These are phyloP conservation scores for Claviceps citrina DNA, from an alignment of 2,329 filamentous ascomycete genomes.

Conservation along the genomic window DNA sequence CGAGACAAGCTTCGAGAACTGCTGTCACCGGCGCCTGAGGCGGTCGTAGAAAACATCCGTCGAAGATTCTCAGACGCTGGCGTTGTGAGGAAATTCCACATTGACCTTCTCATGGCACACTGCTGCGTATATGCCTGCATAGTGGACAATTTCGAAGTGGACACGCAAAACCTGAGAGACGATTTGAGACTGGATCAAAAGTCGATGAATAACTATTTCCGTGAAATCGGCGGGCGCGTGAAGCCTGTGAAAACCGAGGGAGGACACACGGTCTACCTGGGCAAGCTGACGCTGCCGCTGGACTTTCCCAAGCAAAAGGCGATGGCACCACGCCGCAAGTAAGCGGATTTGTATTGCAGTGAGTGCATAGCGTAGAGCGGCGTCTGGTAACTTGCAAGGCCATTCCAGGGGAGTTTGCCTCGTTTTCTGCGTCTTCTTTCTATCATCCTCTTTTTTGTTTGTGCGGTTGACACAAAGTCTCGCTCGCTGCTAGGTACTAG, in stretches of 20 bases:
- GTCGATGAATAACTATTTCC: constrained; percentile 55
- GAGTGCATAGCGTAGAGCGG: constrained; percentile 7
- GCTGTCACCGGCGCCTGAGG: constrained; percentile 41
- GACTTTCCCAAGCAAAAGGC: constrained; percentile 56
- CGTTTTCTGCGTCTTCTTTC: too few relatives aligned
- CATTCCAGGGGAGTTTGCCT: too few relatives aligned
- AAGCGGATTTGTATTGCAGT: constrained; percentile 1
- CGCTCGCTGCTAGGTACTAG: too few relatives aligned
- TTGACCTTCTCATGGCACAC: constrained; percentile 58
- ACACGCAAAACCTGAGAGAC: constrained; percentile 52
- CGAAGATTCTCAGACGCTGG: constrained; percentile 52
- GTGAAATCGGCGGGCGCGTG: constrained; percentile 58
- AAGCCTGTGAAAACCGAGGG: constrained; percentile 45
- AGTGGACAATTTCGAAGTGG: constrained; percentile 58
- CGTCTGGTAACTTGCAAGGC: constrained; percentile 6
- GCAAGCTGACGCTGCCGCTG: constrained; percentile 61
- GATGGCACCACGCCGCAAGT: constrained; percentile 18
- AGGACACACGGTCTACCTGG: constrained; percentile 35
- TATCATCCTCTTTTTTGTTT: too few relatives aligned
- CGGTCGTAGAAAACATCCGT: constrained; percentile 50
- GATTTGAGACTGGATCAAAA: constrained; percentile 60
- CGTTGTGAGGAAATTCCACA: constrained; percentile 54
- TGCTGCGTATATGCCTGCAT: constrained; percentile 56
- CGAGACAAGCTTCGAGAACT: constrained; percentile 45
- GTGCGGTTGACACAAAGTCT: too few relatives aligned